Evolutionary conservation across 75 land plant species (phyloP).

Genomic region (Picea glauca): DNA sequence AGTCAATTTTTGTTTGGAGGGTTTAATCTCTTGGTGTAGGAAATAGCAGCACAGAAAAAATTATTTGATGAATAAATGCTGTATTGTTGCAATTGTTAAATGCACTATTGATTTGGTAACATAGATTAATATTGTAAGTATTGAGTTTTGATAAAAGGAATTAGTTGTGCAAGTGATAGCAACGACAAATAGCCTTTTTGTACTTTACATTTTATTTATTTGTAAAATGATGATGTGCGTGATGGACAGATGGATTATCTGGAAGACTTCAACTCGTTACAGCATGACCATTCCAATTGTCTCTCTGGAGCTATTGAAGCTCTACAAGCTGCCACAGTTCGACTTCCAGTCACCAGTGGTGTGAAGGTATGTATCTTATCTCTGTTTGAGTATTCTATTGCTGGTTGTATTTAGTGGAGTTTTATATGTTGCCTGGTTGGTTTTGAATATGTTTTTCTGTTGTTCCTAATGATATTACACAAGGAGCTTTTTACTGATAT

Average conservation of each 20-base stretch:
- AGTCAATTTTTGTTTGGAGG: too few relatives aligned
- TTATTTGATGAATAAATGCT: too few relatives aligned
- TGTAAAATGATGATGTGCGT: not conserved
- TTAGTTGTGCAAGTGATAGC: too few relatives aligned
- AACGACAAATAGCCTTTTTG: too few relatives aligned
- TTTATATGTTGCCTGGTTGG: not conserved
- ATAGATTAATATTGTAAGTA: too few relatives aligned
- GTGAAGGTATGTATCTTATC: slow-evolving; percentile 45
- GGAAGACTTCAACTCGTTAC: slow-evolving; percentile 65
- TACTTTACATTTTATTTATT: too few relatives aligned
- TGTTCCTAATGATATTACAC: not conserved
- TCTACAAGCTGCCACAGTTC: slow-evolving; percentile 76
- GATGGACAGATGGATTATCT: slow-evolving; percentile 47
- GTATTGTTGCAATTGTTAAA: too few relatives aligned
- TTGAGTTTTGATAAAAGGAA: too few relatives aligned
- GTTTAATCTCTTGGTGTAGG: too few relatives aligned
- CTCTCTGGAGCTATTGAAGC: slow-evolving; percentile 72
- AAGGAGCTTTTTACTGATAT: not conserved
- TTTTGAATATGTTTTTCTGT: not conserved
- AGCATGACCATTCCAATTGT: slow-evolving; percentile 66
- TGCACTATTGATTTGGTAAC: too few relatives aligned
- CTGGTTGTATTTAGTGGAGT: not conserved
- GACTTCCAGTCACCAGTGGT: slow-evolving; percentile 76
- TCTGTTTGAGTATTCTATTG: not conserved
- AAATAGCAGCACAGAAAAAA: too few relatives aligned